Evolutionary conservation across 768 basidiomycete species (phyloP), one percentile per base, ranked within the genome.

Genomic region (Serpula lacrymans): DNA sequence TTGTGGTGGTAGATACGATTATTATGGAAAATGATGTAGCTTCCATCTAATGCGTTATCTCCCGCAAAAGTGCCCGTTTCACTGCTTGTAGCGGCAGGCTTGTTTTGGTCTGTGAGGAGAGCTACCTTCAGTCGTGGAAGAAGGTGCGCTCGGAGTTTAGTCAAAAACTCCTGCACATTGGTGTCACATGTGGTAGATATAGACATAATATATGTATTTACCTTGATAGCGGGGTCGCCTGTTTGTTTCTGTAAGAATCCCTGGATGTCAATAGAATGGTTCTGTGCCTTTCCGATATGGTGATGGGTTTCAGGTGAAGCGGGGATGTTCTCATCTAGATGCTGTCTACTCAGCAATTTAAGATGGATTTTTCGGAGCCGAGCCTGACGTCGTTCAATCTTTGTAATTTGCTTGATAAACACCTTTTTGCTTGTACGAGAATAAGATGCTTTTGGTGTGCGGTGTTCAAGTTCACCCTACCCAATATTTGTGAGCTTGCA

Each of bases 1-100:
- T 57, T 54, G 51, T 68, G 66, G 0, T 16, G 13, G 37, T 63
- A 70, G 4, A 71, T 53, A 8, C 45, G 43, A 46, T 68, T 53
- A 26, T 51, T 41, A 3, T 42, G 34, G 16, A 71, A 50, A 1
- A 43, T 22, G 0, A 70, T n/a, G n/a, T n/a, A n/a, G n/a, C n/a
- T n/a, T n/a, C n/a, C n/a, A n/a, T n/a, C n/a, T n/a, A n/a, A n/a
- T n/a, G n/a, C n/a, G n/a, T n/a, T n/a, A n/a, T n/a, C n/a, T n/a
- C n/a, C n/a, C n/a, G n/a, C n/a, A n/a, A n/a, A n/a, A n/a, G n/a
- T n/a, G n/a, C n/a, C n/a, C n/a, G n/a, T n/a, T n/a, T n/a, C n/a
- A n/a, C n/a, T n/a, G n/a, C n/a, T n/a, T n/a, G n/a, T n/a, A n/a
- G n/a, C n/a, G n/a, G n/a, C n/a, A n/a, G n/a, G n/a, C n/a, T n/a